Evolutionary conservation across 1,284 basidiomycete genomes (phyloP).

Genomic region (Uromyces viciae-fabae): DNA sequence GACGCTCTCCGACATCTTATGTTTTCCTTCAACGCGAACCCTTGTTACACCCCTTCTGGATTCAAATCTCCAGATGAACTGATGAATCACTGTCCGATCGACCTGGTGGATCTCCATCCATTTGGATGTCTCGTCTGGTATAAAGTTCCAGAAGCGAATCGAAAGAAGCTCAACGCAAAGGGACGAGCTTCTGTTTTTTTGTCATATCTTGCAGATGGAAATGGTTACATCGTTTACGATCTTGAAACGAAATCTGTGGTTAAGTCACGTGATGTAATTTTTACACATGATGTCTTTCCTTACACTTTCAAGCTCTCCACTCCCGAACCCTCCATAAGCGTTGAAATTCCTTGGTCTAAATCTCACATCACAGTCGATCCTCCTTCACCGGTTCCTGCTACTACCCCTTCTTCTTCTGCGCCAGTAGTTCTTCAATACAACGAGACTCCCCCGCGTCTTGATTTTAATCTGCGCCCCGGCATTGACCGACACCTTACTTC

Average conservation of each 20-base stretch:
- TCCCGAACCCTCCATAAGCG: background rate
- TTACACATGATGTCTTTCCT: background rate
- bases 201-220: background rate
- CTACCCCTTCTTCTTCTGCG: too few relatives aligned
- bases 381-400: too few relatives aligned
- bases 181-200: background rate
- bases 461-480: too few relatives aligned
- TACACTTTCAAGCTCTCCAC: background rate
- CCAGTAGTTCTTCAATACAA: too few relatives aligned
- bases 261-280: background rate
- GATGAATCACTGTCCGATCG: background rate
- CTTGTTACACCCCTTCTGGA: background rate
- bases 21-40: background rate
- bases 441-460: too few relatives aligned
- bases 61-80: background rate
- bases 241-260: background rate
- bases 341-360: background rate
- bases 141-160: background rate
- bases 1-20: background rate
- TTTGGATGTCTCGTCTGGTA: slow-evolving; percentile 5
- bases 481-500: too few relatives aligned
- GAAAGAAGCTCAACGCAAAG: background rate
- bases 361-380: too few relatives aligned
- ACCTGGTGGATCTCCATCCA: background rate
- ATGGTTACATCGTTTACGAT: background rate